Percentiles rank a stretch among this genome's conserved stretches.
Conservation (phyloP, 352 stramenopile species). For the Phytophthora hibernalis region DNA sequence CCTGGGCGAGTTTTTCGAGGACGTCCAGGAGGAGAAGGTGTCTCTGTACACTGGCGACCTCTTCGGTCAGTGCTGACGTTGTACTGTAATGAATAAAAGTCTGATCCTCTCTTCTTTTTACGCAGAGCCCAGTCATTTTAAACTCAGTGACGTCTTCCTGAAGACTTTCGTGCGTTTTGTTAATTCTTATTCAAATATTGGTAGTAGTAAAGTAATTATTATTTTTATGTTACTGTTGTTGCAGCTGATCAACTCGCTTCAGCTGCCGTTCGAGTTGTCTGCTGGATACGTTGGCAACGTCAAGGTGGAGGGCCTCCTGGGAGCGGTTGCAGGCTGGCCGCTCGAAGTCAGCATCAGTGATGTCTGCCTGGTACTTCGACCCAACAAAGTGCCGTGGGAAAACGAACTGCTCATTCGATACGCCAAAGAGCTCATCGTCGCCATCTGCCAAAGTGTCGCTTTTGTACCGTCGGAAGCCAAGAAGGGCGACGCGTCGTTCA, state of each 20-base stretch:
- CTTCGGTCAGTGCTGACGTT: constrained; percentile 48
- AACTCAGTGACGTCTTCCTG: constrained; percentile 67
- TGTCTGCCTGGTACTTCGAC: constrained; percentile 67
- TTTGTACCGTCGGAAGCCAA: constrained; percentile 42
- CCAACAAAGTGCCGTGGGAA: constrained; percentile 65
- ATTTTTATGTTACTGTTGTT: background rate
- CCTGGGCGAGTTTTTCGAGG: constrained; percentile 71
- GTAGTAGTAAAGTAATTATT: background rate
- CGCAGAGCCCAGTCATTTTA: constrained; percentile 71
- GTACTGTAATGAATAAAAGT: background rate
- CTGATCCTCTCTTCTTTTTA: constrained; percentile 5
- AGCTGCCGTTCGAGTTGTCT: constrained; percentile 71
- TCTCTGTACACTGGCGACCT: constrained; percentile 77
- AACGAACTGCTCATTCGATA: constrained; percentile 79
- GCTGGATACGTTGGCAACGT: constrained; percentile 74
- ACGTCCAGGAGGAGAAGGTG: constrained; percentile 63
- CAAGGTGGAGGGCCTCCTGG: constrained; percentile 68
- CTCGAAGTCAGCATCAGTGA: constrained; percentile 62
- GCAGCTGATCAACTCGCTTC: constrained; percentile 69
- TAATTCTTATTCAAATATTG: background rate
- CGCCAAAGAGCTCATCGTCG: constrained; percentile 66
- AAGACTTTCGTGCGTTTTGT: constrained; percentile 52
- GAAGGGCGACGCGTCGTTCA: constrained; percentile 37
- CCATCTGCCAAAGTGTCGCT: constrained; percentile 65
- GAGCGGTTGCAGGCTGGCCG: constrained; percentile 61